Conservation (phyloP, 108 stramenopile species). For the Cyclotella distinguenda region DNA sequence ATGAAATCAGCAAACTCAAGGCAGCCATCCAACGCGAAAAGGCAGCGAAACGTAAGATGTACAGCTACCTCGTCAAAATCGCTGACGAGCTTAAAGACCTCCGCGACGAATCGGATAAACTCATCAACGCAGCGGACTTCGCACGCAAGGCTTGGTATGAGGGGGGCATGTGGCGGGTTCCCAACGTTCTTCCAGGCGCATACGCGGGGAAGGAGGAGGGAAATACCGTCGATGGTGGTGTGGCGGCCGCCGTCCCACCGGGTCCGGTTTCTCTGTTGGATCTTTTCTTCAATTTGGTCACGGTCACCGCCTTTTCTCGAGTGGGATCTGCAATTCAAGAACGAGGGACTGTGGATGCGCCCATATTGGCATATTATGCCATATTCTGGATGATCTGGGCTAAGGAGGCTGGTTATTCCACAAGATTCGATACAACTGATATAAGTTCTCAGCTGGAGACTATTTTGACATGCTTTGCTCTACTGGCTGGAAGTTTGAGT, state of each 20-base stretch:
- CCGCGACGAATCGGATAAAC: constrained; percentile 34
- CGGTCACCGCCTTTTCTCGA: constrained; percentile 77
- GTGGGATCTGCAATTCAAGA: constrained; percentile 71
- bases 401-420: constrained; percentile 74
- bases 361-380: constrained; percentile 73
- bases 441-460: constrained; percentile 67
- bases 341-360: constrained; percentile 46
- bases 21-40: constrained; percentile 55
- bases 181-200: constrained; percentile 4
- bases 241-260: constrained; percentile 25
- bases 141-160: constrained; percentile 74
- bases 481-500: constrained; percentile 69
- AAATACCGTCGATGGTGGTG: constrained; percentile 1
- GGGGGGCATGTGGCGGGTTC: constrained; percentile 77
- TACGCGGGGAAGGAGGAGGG: constrained; percentile 1
- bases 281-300: constrained; percentile 77
- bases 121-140: constrained; percentile 53
- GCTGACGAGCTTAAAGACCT: constrained; percentile 66
- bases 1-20: constrained; percentile 22
- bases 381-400: constrained; percentile 83
- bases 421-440: constrained; percentile 82
- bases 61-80: constrained; percentile 69
- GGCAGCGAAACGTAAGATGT: constrained; percentile 78
- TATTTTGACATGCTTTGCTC: constrained; percentile 74
- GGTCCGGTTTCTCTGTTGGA: constrained; percentile 64